Evolutionary conservation across 345 rosid species (phyloP).

Genomic region (Lenwebbia sp.): DNA sequence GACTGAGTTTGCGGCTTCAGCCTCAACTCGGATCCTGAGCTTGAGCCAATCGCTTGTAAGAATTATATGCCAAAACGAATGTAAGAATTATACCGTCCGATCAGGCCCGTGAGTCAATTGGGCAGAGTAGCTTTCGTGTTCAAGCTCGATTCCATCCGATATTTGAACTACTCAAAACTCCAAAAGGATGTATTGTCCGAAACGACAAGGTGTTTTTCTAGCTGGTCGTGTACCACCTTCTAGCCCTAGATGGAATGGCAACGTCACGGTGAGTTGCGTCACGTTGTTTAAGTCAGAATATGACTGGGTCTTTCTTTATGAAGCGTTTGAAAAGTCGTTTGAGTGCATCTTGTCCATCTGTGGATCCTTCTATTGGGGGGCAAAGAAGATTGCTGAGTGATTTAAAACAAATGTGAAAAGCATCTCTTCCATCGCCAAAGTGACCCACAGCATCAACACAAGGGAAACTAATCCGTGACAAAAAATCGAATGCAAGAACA

Average conservation of each 20-base stretch:
- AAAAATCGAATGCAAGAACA: neutral
- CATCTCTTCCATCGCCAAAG: neutral
- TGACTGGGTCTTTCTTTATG: neutral
- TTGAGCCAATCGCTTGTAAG: neutral
- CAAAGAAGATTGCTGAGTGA: neutral
- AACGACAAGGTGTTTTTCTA: neutral
- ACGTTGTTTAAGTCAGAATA: neutral
- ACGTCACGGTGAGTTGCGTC: neutral
- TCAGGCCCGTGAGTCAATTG: neutral
- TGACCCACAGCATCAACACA: neutral
- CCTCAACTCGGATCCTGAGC: neutral
- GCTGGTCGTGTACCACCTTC: neutral
- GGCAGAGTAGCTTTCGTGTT: neutral
- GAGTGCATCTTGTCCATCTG: neutral
- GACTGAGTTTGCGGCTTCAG: neutral
- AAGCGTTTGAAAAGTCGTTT: neutral
- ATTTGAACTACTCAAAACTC: neutral
- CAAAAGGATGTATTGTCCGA: neutral
- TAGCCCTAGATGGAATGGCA: neutral
- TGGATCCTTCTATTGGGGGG: neutral
- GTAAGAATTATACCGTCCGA: accelerated
- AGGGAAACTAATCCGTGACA: neutral
- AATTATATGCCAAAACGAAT: neutral
- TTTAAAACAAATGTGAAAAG: neutral
- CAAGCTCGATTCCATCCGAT: neutral